These are phyloP conservation scores for Coniella vitis DNA, from an alignment of 2,329 filamentous ascomycete genomes.

Conservation along the genomic window DNA sequence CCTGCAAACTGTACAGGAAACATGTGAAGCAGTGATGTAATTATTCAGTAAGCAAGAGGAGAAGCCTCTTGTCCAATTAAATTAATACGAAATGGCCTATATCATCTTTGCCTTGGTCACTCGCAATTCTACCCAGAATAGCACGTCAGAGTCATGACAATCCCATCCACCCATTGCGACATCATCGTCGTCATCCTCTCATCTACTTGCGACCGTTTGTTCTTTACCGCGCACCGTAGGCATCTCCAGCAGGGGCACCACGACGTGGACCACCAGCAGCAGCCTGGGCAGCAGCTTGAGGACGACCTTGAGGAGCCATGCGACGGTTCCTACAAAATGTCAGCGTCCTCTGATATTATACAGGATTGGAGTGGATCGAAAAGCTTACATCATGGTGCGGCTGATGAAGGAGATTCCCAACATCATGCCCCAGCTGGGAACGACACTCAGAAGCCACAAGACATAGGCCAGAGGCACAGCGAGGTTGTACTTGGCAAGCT, in stretches of 20 bases:
- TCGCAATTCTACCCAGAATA: not conserved
- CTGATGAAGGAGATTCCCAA: conserved; percentile 65
- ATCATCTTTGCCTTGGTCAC: conserved; percentile 3
- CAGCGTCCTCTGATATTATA: conserved; percentile 18
- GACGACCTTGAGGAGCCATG: conserved; percentile 5
- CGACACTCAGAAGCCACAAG: conserved; percentile 58
- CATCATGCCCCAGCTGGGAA: conserved; percentile 76
- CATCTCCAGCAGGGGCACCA: conserved; percentile 23
- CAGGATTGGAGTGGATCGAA: not conserved
- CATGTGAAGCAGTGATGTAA: conserved; percentile 47
- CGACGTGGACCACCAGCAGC: conserved; percentile 14
- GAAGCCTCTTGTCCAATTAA: not conserved
- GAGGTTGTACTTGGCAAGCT: conserved; percentile 54
- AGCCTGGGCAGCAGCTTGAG: conserved; percentile 13
- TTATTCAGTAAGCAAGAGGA: not conserved
- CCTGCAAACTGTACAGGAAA: conserved; percentile 55
- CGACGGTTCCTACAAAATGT: conserved; percentile 18
- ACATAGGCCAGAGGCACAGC: conserved; percentile 59
- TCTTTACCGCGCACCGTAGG: conserved; percentile 17
- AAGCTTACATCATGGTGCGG: conserved; percentile 67
- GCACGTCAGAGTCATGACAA: conserved; percentile 7
- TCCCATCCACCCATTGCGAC: conserved; percentile 1
- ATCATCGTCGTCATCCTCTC: conserved; percentile 7
- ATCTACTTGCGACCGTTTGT: not conserved
- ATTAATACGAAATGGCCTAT: not conserved